These are phyloP conservation scores for Allium sativum DNA, from an alignment of 106 monocot genomes.

Conservation along the genomic window DNA sequence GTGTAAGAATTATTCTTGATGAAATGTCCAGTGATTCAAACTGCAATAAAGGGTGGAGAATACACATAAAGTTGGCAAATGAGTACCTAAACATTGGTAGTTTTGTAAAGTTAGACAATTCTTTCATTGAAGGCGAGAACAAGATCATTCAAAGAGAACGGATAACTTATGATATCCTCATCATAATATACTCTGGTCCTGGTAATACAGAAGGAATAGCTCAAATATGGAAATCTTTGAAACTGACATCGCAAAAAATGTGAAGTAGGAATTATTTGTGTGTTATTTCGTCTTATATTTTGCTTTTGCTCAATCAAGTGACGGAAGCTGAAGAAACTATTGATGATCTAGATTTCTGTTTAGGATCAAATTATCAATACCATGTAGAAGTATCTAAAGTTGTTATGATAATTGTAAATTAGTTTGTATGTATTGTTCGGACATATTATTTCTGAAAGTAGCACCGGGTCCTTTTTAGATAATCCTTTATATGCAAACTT, in stretches of 20 bases:
- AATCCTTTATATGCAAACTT: too few species aligned
- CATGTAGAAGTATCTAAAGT: too few species aligned
- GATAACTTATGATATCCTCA: slow-evolving; percentile 89
- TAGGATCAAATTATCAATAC: too few species aligned
- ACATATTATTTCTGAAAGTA: too few species aligned
- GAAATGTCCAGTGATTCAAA: slow-evolving; percentile 55
- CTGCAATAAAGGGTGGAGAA: slow-evolving; percentile 34
- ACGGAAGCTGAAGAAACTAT: slow-evolving; percentile 74
- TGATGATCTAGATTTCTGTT: too few species aligned
- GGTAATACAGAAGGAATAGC: slow-evolving; percentile 55
- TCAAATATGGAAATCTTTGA: slow-evolving; percentile 86
- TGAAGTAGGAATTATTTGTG: slow-evolving; percentile 62
- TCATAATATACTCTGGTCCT: slow-evolving; percentile 59
- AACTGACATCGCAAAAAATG: slow-evolving; percentile 56
- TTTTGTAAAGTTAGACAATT: slow-evolving; percentile 26
- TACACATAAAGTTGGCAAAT: slow-evolving; percentile 43
- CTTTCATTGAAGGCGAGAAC: slow-evolving; percentile 34
- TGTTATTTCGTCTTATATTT: slow-evolving; percentile 59
- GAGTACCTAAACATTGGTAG: slow-evolving; percentile 46
- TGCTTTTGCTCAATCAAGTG: slow-evolving; percentile 36
- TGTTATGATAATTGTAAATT: too few species aligned
- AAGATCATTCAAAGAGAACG: slow-evolving; percentile 49
- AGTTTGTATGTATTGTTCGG: too few species aligned
- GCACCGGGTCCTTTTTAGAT: too few species aligned
- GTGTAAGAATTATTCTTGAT: slow-evolving; percentile 50